Evolutionary conservation across 2,329 filamentous ascomycete genomes (phyloP), one percentile per base, ranked within the genome.

Genomic region (Cercospora zeae-maydis): DNA sequence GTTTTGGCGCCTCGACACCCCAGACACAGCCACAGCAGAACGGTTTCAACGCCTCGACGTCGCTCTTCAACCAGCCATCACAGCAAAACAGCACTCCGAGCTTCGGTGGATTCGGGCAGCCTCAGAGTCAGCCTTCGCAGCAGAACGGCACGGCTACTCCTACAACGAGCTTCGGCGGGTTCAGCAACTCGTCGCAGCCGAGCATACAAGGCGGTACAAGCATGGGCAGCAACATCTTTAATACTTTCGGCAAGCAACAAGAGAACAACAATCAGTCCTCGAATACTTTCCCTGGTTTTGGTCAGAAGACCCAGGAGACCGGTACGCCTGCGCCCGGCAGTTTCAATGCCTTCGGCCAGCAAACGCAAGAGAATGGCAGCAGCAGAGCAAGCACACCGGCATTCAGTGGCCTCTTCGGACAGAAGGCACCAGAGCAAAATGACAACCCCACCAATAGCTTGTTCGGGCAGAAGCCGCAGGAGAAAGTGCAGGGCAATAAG

Each of bases 111-210:
- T 68, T 68, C 33, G 66, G 66, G 10, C 51, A 56, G 61, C 61
- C 47, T 45, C 47, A 57, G 55, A 64, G 51, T 39, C 53, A 58
- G n/a, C 57, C 55, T 14, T 57, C 52, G 6, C 66, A 64, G 49
- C 63, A 66, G 51, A 65, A 67, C 57, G 65, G 63, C 47, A 62
- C 58, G n/a, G 58, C 60, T 11, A 62, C 63, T 33, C 62, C 63
- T 14, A 52, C 49, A 39, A 65, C 64, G 6, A 68, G 60, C 53
- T 68, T 68, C 33, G 64, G 64, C 49, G 65, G 64, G 39, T 68
- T 68, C 33, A 56, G 60, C 53, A 62, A 56, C 52, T 36, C 66
- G 39, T 61, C 64, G 49, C 62, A 61, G 39, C 62, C 63, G 34
- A 61, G 27, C 27, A 61, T 59, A 19, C 58, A 63, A 37, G 63